A percentile compares a stretch with the other conserved stretches of the same genome.
phyloP scores from a whole-genome alignment of 129 eudicot genomes.

The Lactuca saligna region DNA sequence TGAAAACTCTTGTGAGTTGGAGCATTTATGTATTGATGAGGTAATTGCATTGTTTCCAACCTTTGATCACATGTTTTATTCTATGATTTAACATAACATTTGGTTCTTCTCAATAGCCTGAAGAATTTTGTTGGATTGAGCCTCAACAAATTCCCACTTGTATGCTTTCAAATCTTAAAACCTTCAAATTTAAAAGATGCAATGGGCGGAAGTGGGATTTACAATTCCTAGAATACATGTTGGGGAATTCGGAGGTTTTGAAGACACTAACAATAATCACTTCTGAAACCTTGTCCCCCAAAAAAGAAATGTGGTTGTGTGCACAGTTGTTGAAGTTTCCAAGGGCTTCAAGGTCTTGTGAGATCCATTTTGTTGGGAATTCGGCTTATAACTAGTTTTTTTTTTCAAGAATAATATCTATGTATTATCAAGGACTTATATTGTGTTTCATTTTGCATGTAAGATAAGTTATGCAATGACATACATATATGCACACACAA shows the following conservation, averaged over 20 bases:
- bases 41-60: not conserved
- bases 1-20: not conserved
- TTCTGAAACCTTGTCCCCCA: not conserved
- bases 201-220: not conserved
- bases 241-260: not conserved
- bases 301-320: not conserved
- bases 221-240: not conserved
- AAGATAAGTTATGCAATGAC: too few relatives aligned
- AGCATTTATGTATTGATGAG: not conserved
- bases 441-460: not conserved
- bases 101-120: not conserved
- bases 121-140: not conserved
- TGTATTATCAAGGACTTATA: too few relatives aligned
- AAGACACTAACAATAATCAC: not conserved
- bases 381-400: too few relatives aligned
- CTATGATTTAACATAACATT: not conserved
- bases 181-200: not conserved
- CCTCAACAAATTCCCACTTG: not conserved
- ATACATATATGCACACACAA: not conserved
- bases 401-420: too few relatives aligned
- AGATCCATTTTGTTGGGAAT: not conserved
- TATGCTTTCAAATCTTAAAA: not conserved
- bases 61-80: not conserved
- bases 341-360: not conserved
- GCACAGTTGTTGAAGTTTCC: not conserved